Evolutionary conservation across 2,329 filamentous ascomycete genomes (phyloP).

Genomic region (Venturia aucupariae): DNA sequence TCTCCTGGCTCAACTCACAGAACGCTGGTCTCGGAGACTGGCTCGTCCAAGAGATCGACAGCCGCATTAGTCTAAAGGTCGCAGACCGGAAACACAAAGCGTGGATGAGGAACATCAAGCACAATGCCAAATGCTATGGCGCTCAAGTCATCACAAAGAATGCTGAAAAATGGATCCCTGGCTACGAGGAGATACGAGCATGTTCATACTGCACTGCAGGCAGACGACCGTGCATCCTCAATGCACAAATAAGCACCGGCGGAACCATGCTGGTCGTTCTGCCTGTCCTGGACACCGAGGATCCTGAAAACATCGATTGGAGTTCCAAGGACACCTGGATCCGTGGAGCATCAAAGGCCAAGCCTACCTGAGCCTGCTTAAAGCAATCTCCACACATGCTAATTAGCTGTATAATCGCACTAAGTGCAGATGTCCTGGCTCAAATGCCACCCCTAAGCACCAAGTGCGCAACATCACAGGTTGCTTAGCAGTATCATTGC

Average conservation of each 20-base stretch:
- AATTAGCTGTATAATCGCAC: too few species aligned
- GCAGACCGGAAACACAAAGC: not conserved
- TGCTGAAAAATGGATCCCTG: not conserved
- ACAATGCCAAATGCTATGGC: not conserved
- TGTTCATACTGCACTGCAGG: not conserved
- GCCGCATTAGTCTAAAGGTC: not conserved
- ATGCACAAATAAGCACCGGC: not conserved
- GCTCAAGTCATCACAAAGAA: not conserved
- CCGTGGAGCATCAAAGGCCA: too few species aligned
- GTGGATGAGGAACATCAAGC: not conserved
- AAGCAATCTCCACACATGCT: too few species aligned
- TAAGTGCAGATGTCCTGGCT: too few species aligned
- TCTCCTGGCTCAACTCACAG: not conserved
- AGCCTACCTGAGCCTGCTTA: too few species aligned
- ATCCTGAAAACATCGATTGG: not conserved
- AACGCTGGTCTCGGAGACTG: not conserved
- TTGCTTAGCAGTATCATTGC: too few species aligned
- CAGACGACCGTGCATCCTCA: not conserved
- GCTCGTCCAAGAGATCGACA: not conserved
- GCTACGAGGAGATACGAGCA: not conserved
- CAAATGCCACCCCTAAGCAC: too few species aligned
- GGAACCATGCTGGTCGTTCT: not conserved
- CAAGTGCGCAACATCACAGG: too few species aligned
- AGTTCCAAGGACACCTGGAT: not conserved
- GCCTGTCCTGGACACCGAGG: not conserved